phyloP scores from a whole-genome alignment of 176 grass and related monocot species.

The Eleusine coracana region DNA sequence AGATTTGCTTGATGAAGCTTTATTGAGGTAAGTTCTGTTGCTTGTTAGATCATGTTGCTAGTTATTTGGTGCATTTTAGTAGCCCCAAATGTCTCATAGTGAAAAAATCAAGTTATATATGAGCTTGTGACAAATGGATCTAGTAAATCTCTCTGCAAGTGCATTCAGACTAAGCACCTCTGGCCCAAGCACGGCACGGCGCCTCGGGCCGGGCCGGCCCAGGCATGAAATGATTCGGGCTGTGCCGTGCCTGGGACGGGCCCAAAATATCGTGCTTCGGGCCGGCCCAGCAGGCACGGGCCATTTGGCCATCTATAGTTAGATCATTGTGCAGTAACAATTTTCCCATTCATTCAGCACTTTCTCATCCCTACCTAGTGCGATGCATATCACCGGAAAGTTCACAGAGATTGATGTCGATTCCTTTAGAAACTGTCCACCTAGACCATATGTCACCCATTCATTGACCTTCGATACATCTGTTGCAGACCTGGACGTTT shows the following conservation, averaged over 20 bases:
- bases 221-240: too few species aligned
- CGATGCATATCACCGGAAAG: background rate
- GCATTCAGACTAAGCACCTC: background rate
- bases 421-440: conserved; percentile 1
- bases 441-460: background rate
- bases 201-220: too few species aligned
- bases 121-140: background rate
- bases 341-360: conserved; percentile 20
- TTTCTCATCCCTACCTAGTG: conserved; percentile 5
- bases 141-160: conserved; percentile 17
- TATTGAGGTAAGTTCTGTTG: conserved; percentile 70
- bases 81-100: conserved; percentile 11
- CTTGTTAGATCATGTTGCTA: background rate
- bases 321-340: background rate
- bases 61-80: conserved; percentile 10
- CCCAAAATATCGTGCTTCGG: too few species aligned
- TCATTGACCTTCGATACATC: conserved; percentile 35
- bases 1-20: conserved; percentile 97
- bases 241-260: too few species aligned
- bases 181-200: too few species aligned
- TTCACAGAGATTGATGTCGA: conserved; percentile 14
- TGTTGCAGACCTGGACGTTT: conserved; percentile 79
- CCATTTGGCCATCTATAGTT: too few species aligned
- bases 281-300: too few species aligned
- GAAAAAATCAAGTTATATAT: conserved; percentile 18